Conservation (phyloP, 352 stramenopile genomes). For the Pythium folliculosum region DNA sequence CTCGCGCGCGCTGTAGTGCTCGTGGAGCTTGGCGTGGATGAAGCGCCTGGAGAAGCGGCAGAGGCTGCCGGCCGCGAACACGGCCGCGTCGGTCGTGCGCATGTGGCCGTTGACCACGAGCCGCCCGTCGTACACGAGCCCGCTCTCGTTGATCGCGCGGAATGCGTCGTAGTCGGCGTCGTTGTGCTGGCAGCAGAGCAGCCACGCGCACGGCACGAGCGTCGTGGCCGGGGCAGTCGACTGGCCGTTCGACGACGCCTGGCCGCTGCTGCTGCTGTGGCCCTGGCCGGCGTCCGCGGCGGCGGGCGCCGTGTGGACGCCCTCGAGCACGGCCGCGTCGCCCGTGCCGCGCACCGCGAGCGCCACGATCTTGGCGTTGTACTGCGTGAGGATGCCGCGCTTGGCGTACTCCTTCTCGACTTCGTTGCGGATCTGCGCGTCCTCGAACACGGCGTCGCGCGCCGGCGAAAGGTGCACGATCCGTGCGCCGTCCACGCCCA, state of each 20-base stretch:
- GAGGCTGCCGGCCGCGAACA: constrained; percentile 70
- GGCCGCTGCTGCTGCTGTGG: constrained; percentile 2
- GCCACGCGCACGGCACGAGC: constrained; percentile 50
- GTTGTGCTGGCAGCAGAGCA: constrained; percentile 85
- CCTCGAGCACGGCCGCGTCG: constrained; percentile 32
- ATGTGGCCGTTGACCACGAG: constrained; percentile 89
- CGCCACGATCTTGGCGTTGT: constrained; percentile 50
- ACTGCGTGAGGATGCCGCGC: constrained; percentile 39
- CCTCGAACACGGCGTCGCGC: constrained; percentile 56
- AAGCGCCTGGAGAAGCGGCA: constrained; percentile 86
- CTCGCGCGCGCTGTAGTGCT: constrained; percentile 79
- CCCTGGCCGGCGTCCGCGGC: neutral
- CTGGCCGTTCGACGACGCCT: constrained; percentile 6
- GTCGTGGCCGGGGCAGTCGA: neutral
- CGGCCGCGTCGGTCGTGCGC: constrained; percentile 78
- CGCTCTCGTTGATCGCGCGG: constrained; percentile 87
- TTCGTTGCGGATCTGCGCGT: constrained; percentile 55
- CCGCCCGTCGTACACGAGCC: constrained; percentile 91
- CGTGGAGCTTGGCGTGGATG: constrained; percentile 69
- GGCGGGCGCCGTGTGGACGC: constrained; percentile 37
- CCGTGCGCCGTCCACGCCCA: constrained; percentile 40
- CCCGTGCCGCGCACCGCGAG: constrained; percentile 38
- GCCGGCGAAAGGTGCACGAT: constrained; percentile 62
- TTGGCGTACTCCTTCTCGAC: constrained; percentile 55
- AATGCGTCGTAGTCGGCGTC: constrained; percentile 90